Base-by-base conservation (phyloP, 306 rosid genomes). In the Alnus glutinosa region DNA sequence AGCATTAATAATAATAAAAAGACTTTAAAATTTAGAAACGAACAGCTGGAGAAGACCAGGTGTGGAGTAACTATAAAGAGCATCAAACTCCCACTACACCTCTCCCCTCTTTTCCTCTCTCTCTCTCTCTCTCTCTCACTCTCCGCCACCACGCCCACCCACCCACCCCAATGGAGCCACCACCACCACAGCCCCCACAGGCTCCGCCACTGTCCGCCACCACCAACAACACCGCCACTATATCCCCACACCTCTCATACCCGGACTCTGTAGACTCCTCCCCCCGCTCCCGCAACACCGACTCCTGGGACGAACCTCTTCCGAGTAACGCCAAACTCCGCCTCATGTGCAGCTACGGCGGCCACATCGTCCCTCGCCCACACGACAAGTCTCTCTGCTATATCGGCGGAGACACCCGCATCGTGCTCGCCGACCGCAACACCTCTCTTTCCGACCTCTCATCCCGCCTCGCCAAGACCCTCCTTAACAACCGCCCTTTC, bases 341-440 rank as follows among this genome's bases (percentile, higher is more conserved):
- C 9, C 88, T 96, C 2, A 96, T 96, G 99, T 96, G 99, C 82
- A 95, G 98, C 84, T 95, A 90, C 61, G 98, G 94, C 54, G 98
- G 98, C 1, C 98, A 95, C 84, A 96, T 96, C 84, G 92, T 93
- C 18, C 99, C 99, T 1, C 94, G 99, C 7, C 99, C 99, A 0
- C 98, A 91, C 80, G 98, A 93, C 71, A 95, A 95, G 90, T 89
- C 96, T 1, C 92, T 95, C 51, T 95, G 97, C 80, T 95, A 95
- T 81, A 94, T 93, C 50, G 97, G 98, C 32, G 99, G 99, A 13
- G 98, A 93, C 44, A 95, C 98, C 1, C 90, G 99, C 5, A 93
- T 95, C 79, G 83, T 95, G 3, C 96, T 95, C 7, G 91, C 85
- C 7, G 99, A 95, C 19, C 92, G 97, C 30, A 71, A 76, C 11